Base-by-base conservation (phyloP, 805 yeast species). In the Lipomyces chichibuensis region DNA sequence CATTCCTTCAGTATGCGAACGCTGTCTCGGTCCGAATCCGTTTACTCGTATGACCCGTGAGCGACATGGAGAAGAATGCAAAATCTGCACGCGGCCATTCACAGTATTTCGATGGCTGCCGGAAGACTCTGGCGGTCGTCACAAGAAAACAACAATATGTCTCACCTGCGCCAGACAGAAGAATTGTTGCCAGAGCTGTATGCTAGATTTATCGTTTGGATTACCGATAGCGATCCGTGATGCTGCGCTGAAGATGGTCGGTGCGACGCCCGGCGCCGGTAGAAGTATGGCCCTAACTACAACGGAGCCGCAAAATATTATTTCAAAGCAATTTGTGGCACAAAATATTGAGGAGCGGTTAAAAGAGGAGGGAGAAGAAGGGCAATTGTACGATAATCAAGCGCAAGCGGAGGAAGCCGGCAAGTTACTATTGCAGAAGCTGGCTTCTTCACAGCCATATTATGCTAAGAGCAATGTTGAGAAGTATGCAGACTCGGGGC, bases 141-240 rank as follows among this genome's bases (percentile, higher is more conserved):
- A 85, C 68, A 82, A 84, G 65, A 86, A 84, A 71, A 92, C 97
- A 2, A 77, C 86, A 1, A 85, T 94, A 23, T 94, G 99, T 78
- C 75, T 80, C 46, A 86, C 93, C 0, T 94, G 99, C 80, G 87
- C 98, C 0, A 80, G 87, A 54, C 86, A 88, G 56, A 84, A 88
- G 66, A 89, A 91, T 78, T 89, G 96, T 73, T 94, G 99, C 75
- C 98, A 95, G 76, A 80, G 87, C 29, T 94, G 99, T 77, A 84
- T 92, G 85, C 77, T 89, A 43, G 98, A 94, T 78, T 79, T 93
- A 54, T 85, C 88, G 35, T 90, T 87, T 79, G 91, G 92, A 2
- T 85, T 95, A n/a, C 91, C 97, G 0, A 76, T 92, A 20, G 85
- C 87, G 11, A 79, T 92, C 6, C 81, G 97, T 70, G 97, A 93